These are phyloP conservation scores for Podospora anserina DNA, from an alignment of 495 filamentous ascomycete genomes.

Conservation along the genomic window DNA sequence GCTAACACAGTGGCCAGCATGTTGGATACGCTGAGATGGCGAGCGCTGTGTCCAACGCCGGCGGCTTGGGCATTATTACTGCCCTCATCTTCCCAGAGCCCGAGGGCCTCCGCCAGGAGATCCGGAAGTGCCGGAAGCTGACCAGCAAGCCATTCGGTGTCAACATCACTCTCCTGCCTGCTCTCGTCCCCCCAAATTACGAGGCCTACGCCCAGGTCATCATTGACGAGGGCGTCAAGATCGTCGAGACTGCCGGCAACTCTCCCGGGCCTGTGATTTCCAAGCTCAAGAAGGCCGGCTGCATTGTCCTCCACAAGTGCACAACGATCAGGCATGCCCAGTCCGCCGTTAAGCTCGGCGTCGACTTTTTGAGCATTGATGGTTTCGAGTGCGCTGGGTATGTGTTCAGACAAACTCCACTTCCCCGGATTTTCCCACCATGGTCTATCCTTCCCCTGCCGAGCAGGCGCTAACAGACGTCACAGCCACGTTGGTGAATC, in stretches of 20 bases:
- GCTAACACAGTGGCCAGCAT: slow-evolving; percentile 32
- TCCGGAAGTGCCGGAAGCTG: slow-evolving; percentile 78
- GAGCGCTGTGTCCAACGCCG: slow-evolving; percentile 90
- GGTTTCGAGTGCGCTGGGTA: slow-evolving; percentile 97
- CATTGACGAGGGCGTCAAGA: slow-evolving; percentile 87
- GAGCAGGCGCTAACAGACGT: not conserved
- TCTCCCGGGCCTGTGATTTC: slow-evolving; percentile 86
- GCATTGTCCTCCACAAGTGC: slow-evolving; percentile 91
- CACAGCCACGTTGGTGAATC: slow-evolving; percentile 74
- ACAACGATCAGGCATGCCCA: slow-evolving; percentile 93
- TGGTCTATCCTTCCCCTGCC: not conserved
- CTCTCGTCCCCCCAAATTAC: slow-evolving; percentile 87
- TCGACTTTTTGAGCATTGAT: slow-evolving; percentile 94
- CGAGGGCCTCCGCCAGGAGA: slow-evolving; percentile 90
- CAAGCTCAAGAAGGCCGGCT: slow-evolving; percentile 76
- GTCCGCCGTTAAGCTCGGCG: slow-evolving; percentile 87
- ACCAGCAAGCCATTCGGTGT: slow-evolving; percentile 90
- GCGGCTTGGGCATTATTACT: slow-evolving; percentile 88
- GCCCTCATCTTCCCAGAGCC: slow-evolving; percentile 93
- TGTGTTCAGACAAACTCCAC: slow-evolving; percentile 23
- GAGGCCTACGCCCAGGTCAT: slow-evolving; percentile 86
- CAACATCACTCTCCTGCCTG: slow-evolving; percentile 92
- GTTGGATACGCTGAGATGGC: slow-evolving; percentile 87
- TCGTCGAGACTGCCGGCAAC: slow-evolving; percentile 97
- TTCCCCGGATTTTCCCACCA: slow-evolving; percentile 7